Base-by-base conservation (phyloP, 768 basidiomycete species). In the Collybia sp. region DNA sequence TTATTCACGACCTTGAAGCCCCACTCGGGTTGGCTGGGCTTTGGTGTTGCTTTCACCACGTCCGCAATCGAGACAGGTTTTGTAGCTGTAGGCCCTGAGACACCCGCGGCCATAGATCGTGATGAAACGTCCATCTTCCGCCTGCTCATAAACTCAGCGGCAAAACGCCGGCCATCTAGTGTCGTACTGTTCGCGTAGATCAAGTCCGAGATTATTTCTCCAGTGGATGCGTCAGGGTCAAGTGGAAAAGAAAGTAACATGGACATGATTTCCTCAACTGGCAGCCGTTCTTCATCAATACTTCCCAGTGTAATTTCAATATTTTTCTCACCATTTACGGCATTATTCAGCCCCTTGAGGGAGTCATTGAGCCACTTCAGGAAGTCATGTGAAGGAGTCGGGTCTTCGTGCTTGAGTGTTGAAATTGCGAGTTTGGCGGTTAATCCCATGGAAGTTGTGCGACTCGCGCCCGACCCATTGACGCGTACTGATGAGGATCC, bases 121-220 rank as follows among this genome's bases (percentile, higher is more conserved):
- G 74, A 57, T 12, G 71, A 70, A 1, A 83, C 86, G 61, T 98
- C 95, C 15, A 77, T 78, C 67, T 93, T 94, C 43, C 96, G 85
- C 60, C 80, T 89, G 51, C 75, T 79, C 43, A 93, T 80, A 57
- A 91, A 99, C 53, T 98, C 94, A 11, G 88, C 76, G 3, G 96
- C 94, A 59, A 98, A 99, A 32, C 95, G 82, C 42, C 94, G 77
- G 5, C 96, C 96, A 58, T 98, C 93, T 42, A 99, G 79, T 2
- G 90, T 98, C 16, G 93, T 89, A 53, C 92, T 95, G 59, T 88
- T 93, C 44, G 87, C 83, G 59, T 98, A 99, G 50, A 98, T 93
- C 36, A 88, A 76, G 62, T 98, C 96, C 17, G 90, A 88, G 53
- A 99, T 98, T 60, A 96, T 85, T 66, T 99, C 96, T 37, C 82